phyloP scores from a whole-genome alignment of 495 filamentous ascomycete species.

The Penicillium daleae region DNA sequence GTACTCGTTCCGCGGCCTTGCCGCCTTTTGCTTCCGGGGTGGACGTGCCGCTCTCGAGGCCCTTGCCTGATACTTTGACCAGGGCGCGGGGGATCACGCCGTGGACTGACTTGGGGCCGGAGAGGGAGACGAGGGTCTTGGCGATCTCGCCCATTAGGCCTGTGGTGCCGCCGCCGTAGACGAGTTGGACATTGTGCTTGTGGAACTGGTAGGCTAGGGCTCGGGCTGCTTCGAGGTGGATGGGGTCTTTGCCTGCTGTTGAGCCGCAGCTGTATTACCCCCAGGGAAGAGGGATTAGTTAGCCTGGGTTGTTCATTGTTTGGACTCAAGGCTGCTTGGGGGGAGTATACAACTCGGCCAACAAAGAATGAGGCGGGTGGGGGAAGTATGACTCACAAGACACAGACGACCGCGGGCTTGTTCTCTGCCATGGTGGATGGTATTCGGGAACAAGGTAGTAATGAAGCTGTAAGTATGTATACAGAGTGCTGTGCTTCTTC shows the following conservation, averaged over 20 bases:
- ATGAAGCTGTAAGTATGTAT: slow-evolving; percentile 33
- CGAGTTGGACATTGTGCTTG: slow-evolving; percentile 72
- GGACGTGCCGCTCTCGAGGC: slow-evolving; percentile 38
- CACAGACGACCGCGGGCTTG: slow-evolving; percentile 68
- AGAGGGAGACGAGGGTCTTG: slow-evolving; percentile 80
- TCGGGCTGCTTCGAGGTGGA: slow-evolving; percentile 73
- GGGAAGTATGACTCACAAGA: slow-evolving; percentile 64
- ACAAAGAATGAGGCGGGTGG: slow-evolving; percentile 7
- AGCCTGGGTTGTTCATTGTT: not conserved
- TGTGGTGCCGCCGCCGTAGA: slow-evolving; percentile 93
- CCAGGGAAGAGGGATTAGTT: slow-evolving; percentile 5
- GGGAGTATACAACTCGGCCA: not conserved
- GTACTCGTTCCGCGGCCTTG: slow-evolving; percentile 44
- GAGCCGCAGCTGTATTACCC: slow-evolving; percentile 66
- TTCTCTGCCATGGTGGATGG: slow-evolving; percentile 44
- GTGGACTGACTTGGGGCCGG: slow-evolving; percentile 82
- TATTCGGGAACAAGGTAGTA: slow-evolving; percentile 21
- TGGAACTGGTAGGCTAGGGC: slow-evolving; percentile 76
- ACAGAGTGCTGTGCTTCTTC: not conserved
- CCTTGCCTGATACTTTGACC: slow-evolving; percentile 69
- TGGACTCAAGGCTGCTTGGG: not conserved
- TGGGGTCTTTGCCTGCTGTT: slow-evolving; percentile 67
- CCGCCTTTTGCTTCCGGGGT: slow-evolving; percentile 20
- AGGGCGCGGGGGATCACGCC: slow-evolving; percentile 90
- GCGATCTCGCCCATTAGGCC: slow-evolving; percentile 95